A percentile compares a stretch with the other conserved stretches of the same genome.
Conservation (phyloP, 768 basidiomycete species). For the Kwoniella sp. region DNA sequence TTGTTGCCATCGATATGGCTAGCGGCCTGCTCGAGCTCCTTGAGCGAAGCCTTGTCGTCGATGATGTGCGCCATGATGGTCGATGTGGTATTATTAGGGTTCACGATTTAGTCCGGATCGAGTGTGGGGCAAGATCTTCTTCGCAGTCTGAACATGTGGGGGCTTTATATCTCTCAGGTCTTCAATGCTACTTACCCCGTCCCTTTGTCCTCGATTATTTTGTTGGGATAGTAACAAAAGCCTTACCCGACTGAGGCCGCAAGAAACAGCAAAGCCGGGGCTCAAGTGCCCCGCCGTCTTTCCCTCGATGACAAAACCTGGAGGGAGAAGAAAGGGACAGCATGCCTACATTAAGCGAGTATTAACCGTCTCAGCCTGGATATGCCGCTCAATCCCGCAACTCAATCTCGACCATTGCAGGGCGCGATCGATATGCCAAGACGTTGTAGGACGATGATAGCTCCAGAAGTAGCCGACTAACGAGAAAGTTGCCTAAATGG, state of each 20-base stretch:
- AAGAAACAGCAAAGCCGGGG: not conserved
- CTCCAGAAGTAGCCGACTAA: not conserved
- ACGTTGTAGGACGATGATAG: not conserved
- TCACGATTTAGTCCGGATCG: not conserved
- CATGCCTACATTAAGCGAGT: not conserved
- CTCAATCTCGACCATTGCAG: not conserved
- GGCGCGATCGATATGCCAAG: not conserved
- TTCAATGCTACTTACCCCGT: not conserved
- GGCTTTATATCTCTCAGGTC: not conserved
- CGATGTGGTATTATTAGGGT: not conserved
- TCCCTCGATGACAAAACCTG: not conserved
- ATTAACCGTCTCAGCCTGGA: constrained; percentile 1
- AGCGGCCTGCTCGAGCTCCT: constrained; percentile 22
- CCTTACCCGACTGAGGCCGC: too few species aligned
- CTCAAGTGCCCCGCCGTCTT: not conserved
- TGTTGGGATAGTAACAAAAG: too few species aligned
- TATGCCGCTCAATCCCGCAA: constrained; percentile 3
- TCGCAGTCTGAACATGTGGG: not conserved
- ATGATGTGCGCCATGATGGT: constrained; percentile 20
- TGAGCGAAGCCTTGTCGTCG: constrained; percentile 26
- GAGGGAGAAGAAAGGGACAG: not conserved
- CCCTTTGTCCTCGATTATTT: too few species aligned
- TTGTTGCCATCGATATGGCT: constrained; percentile 4
- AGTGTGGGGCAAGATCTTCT: not conserved
- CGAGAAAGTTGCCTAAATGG: not conserved